These are phyloP conservation scores for Fistulinella prunicolor DNA, from an alignment of 768 basidiomycete genomes.

Conservation along the genomic window DNA sequence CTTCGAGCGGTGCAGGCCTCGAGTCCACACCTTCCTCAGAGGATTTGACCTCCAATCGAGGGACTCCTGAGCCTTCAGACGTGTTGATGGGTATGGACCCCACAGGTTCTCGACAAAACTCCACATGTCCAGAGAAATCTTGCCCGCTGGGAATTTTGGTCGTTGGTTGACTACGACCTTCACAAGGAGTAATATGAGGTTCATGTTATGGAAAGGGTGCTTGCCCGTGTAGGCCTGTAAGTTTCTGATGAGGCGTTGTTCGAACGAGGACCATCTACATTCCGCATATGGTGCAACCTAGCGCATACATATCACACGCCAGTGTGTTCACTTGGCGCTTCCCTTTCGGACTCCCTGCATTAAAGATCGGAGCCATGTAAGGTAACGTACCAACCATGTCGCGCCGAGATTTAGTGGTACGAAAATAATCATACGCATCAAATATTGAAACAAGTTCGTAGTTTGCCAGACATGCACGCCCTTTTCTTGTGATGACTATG, in stretches of 20 bases:
- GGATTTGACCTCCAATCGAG: constrained; percentile 21
- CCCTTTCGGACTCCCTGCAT: neutral
- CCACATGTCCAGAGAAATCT: constrained; percentile 26
- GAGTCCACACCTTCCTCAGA: constrained; percentile 4
- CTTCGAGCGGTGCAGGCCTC: constrained; percentile 6
- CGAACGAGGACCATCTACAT: neutral
- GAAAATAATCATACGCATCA: constrained; percentile 12
- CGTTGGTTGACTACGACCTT: constrained; percentile 1
- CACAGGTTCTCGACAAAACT: constrained; percentile 31
- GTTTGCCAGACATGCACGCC: constrained; percentile 47
- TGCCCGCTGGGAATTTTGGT: constrained; percentile 15
- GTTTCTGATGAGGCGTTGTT: neutral
- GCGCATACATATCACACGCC: constrained; percentile 40
- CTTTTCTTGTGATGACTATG: constrained; percentile 41
- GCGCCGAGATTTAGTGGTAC: constrained; percentile 5
- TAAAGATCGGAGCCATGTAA: constrained; percentile 27
- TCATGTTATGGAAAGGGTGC: constrained; percentile 5
- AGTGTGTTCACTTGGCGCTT: constrained; percentile 24
- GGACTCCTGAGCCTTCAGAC: constrained; percentile 23
- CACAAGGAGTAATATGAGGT: neutral
- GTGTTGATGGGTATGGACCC: constrained; percentile 10
- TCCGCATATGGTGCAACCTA: constrained; percentile 41
- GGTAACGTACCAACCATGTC: constrained; percentile 12
- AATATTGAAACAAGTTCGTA: constrained; percentile 39
- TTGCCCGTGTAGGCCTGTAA: constrained; percentile 18